A percentile compares a stretch with the other conserved stretches of the same genome.
Conservation (phyloP, 257 asterid genomes). For the Przewalskia tangutica region DNA sequence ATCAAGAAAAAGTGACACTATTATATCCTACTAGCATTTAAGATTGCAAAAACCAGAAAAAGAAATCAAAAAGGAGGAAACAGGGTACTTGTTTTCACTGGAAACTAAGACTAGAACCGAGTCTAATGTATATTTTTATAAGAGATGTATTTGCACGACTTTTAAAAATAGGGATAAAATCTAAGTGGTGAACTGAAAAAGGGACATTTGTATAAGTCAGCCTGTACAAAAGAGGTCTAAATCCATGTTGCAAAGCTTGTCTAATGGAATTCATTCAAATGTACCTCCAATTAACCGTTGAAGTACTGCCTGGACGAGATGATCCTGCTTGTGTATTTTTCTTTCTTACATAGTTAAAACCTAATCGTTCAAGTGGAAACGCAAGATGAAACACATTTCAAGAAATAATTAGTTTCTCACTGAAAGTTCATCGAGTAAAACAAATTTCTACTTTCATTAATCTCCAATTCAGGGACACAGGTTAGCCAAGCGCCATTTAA, state of each 20-base stretch:
- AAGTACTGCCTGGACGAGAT: not conserved
- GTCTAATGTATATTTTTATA: too few relatives aligned
- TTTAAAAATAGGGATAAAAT: too few relatives aligned
- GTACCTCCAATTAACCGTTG: not conserved
- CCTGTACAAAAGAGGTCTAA: constrained; percentile 17
- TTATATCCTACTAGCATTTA: not conserved
- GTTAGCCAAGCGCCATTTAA: not conserved
- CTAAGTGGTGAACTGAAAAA: too few relatives aligned
- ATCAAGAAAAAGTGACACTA: not conserved
- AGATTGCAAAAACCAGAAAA: not conserved
- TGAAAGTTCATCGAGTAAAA: not conserved
- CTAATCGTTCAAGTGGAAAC: not conserved
- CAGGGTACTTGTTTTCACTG: not conserved
- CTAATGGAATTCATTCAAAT: constrained; percentile 3
- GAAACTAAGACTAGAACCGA: not conserved
- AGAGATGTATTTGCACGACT: too few relatives aligned
- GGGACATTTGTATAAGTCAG: too few relatives aligned
- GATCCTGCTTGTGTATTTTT: not conserved
- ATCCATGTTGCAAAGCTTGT: constrained; percentile 19
- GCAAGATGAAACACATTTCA: not conserved
- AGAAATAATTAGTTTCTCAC: not conserved
- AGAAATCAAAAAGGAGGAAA: not conserved
- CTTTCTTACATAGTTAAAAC: not conserved
- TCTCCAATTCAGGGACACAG: not conserved
- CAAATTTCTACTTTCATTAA: too few relatives aligned